Conservation (phyloP, 148 eudicot genomes). For the Camellia lanceoleosa region DNA sequence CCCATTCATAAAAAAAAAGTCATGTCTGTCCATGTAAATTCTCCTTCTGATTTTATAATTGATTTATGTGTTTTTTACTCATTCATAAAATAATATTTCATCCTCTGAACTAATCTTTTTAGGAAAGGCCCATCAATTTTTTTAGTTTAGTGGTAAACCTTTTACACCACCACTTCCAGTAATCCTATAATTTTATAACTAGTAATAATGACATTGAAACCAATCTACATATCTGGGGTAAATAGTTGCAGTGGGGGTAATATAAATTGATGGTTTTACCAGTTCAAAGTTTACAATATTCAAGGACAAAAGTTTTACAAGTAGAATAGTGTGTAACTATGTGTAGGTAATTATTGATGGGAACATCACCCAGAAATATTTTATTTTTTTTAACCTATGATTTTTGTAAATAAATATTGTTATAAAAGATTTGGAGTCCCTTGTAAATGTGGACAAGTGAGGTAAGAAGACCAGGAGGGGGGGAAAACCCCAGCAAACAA, state of each 20-base stretch:
- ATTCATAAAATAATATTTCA: no score
- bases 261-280: neutral
- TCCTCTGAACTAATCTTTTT: no score
- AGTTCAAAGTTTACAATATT: neutral
- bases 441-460: slow-evolving; percentile 5
- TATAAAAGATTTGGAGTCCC: slow-evolving; percentile 1
- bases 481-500: neutral
- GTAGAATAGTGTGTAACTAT: neutral
- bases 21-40: no score
- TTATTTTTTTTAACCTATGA: neutral
- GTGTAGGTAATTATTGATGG: neutral
- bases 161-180: neutral
- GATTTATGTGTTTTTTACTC: no score
- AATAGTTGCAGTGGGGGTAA: slow-evolving; percentile 15
- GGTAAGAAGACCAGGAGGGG: neutral
- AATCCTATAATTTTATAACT: neutral
- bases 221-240: neutral
- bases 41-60: no score
- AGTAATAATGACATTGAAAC: neutral
- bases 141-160: no score
- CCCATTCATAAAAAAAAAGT: no score
- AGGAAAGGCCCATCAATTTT: neutral
- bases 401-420: no score
- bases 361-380: neutral
- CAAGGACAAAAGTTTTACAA: slow-evolving; percentile 1